These are phyloP conservation scores for Hyphopichia burtonii DNA, from an alignment of 1,139 yeast genomes.

Conservation along the genomic window DNA sequence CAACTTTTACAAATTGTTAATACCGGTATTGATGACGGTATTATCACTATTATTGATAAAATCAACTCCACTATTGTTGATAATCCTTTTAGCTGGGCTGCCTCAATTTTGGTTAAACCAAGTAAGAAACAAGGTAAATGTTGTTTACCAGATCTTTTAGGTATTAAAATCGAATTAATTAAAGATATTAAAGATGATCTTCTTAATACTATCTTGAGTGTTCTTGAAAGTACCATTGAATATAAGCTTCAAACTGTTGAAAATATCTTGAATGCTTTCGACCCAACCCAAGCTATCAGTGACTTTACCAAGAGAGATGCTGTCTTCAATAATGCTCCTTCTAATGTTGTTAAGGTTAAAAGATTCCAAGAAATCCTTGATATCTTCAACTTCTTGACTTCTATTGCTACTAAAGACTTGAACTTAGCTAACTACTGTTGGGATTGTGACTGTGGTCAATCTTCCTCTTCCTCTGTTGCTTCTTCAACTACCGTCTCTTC, in stretches of 20 bases:
- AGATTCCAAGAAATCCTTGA: slow-evolving; percentile 7
- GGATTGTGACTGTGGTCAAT: slow-evolving; percentile 21
- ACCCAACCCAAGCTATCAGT: slow-evolving; percentile 1
- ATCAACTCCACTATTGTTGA: slow-evolving; percentile 8
- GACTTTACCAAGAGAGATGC: slow-evolving; percentile 4
- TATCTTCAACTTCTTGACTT: slow-evolving; percentile 9
- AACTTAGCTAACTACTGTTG: slow-evolving; percentile 19
- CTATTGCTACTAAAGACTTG: slow-evolving; percentile 12
- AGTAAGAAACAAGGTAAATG: slow-evolving; percentile 14
- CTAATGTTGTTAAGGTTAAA: slow-evolving; percentile 10
- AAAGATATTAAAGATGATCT: slow-evolving; percentile 12
- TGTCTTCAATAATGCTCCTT: slow-evolving; percentile 6
- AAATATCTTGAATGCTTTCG: slow-evolving; percentile 1
- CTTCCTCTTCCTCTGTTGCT: slow-evolving; percentile 6
- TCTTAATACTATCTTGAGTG: slow-evolving; percentile 1
- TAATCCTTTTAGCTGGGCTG: slow-evolving; percentile 17
- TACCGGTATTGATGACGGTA: slow-evolving; percentile 18
- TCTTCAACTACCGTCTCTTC: slow-evolving; percentile 5
- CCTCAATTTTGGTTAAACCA: slow-evolving; percentile 18
- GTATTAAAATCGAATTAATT: slow-evolving; percentile 17
- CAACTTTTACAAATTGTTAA: slow-evolving; percentile 14
- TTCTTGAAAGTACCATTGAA: slow-evolving; percentile 1
- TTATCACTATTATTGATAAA: slow-evolving; percentile 11
- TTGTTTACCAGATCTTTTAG: slow-evolving; percentile 23
- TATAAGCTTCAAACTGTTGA: slow-evolving; percentile 2